phyloP scores from a whole-genome alignment of 768 basidiomycete genomes.

The Rhizopogon sp. region DNA sequence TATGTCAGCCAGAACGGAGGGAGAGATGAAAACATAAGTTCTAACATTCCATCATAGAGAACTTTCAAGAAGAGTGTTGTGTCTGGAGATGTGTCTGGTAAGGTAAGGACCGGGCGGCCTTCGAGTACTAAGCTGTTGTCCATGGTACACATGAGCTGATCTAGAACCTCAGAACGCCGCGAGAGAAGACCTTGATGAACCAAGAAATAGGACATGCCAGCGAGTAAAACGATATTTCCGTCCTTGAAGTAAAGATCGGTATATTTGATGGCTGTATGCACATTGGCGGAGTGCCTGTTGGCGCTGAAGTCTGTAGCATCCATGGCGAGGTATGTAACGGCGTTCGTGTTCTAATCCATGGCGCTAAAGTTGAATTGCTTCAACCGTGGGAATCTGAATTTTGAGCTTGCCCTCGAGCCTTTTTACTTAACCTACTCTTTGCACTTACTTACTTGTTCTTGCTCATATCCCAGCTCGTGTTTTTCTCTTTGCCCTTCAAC shows the following conservation, averaged over 20 bases:
- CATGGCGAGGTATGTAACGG: constrained; percentile 2
- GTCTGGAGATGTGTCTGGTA: constrained; percentile 54
- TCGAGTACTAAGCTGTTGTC: constrained; percentile 34
- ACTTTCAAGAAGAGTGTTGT: constrained; percentile 55
- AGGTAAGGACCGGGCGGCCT: constrained; percentile 48
- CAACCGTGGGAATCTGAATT: constrained; percentile 7
- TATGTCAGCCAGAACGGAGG: constrained; percentile 11
- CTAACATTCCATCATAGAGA: constrained; percentile 70
- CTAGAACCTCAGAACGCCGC: constrained; percentile 55
- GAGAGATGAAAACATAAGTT: constrained; percentile 6
- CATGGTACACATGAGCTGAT: constrained; percentile 32
- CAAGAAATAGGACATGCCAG: constrained; percentile 55
- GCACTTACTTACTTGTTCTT: neutral
- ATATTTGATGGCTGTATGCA: constrained; percentile 33
- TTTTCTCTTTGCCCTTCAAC: constrained; percentile 1
- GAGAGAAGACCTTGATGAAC: constrained; percentile 64
- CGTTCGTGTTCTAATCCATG: no score
- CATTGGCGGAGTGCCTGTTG: constrained; percentile 29
- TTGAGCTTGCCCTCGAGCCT: constrained; percentile 3
- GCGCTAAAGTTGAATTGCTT: neutral
- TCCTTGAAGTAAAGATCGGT: constrained; percentile 59
- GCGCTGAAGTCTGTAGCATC: constrained; percentile 40
- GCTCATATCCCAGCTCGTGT: constrained; percentile 2
- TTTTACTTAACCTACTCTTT: neutral
- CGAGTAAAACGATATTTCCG: constrained; percentile 63